Base-by-base conservation (phyloP, 1,284 basidiomycete species). In the Ustilago curta region DNA sequence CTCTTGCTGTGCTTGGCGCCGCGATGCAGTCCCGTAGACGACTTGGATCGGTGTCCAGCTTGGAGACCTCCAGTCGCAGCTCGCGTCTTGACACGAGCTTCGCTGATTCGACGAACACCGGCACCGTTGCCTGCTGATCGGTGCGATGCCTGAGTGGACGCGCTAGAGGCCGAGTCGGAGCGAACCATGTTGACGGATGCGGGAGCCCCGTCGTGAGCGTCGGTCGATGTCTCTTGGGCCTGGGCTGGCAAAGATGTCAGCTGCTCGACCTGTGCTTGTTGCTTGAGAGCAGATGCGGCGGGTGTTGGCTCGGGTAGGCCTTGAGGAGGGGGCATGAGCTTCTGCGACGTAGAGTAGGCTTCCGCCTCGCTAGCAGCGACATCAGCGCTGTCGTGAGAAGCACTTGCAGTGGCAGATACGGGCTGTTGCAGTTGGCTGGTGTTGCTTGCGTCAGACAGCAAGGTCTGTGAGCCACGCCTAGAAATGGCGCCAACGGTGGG, bases 1-100 rank as follows among this genome's bases (percentile, higher is more conserved):
- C 70, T 77, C 69, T 78, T 78, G 72, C 59, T 69, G 59, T 76
- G 65, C 37, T 70, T 70, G 60, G 64, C 57, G 29, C 25, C 56
- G 21, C 74, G 60, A 31, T 70, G 68, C 44, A 78, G 58, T 39
- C 62, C 69, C 4, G 65, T 65, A 8, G 70, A 56, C 8, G 76
- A 78, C 57, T 72, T 70, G 53, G 61, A 52, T n/a, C 76, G 67
- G 54, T 77, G 71, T 8, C 61, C 68, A 31, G 57, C 62, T 31
- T 60, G 55, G 21, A 70, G 61, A 8, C 50, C 62, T n/a, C 42
- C 57, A 19, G 59, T 45, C 2, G 58, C 32, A 3, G 49, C 37
- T 31, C 51, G 58, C 1, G 71, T 23, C 19, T 37, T 53, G 55
- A 59, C 51, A 25, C 64, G 65, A 23, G 65, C 74, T 23, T 72